Base-by-base conservation (phyloP, 371 early-diverging fungal genomes). In the Rhizopus sp. region DNA sequence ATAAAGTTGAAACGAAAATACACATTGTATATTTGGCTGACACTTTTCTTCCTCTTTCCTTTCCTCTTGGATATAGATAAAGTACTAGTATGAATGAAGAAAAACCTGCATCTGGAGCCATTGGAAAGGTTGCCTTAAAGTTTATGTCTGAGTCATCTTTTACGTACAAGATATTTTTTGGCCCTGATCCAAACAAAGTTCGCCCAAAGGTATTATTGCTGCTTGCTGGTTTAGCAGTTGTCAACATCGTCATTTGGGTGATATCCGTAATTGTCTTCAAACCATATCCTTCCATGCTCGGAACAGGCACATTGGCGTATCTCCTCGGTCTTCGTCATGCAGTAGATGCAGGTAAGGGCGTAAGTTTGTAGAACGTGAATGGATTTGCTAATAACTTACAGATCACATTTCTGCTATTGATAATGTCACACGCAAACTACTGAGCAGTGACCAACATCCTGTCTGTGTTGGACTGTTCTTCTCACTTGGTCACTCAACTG, bases 351-450 rank as follows among this genome's bases (percentile, higher is more conserved):
- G 75, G 75, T 71, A 66, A 62, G 31, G 29, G n/a, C 17, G 13
- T 4, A 7, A 50, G n/a, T 2, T 16, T 23, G 31, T 39, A 29
- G 15, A 7, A 8, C 29, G 13, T 5, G 12, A n/a, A 31, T 10
- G 29, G 10, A 31, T 3, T 31, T 13, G n/a, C 2, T 32, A 16
- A 46, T 1, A 4, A 2, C 23, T 3, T 0, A 16, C 35, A 71
- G 89, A 89, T 62, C 88, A 88, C 59, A 81, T 89, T n/a, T 82
- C 87, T 5, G 88, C 89, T 5, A 89, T 89, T 60, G 89, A 89
- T 59, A 87, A 87, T 61, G 86, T 86, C 3, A 88, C 88, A 8
- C 72, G 89, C 17, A 80, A 82, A 41, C 62, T 89, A n/a, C 66
- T 86, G 5, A 68, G 65, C 30, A 69, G 71, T 13, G 65, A 67